Base-by-base conservation (phyloP, 495 filamentous ascomycete species). In the Astrothelium macrocarpum region DNA sequence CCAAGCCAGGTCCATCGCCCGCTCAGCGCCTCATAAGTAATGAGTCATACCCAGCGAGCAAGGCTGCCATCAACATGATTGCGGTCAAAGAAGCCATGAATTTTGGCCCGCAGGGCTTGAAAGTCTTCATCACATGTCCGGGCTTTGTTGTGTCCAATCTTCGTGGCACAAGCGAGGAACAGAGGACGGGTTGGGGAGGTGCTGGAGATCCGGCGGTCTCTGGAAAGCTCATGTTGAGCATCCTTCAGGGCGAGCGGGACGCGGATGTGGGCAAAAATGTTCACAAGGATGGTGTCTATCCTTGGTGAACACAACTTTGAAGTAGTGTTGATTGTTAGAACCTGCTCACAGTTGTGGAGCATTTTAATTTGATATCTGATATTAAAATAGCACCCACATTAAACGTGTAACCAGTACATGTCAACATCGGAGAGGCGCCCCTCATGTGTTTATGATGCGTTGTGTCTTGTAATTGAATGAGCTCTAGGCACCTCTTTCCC, bases 131-230 rank as follows among this genome's bases (percentile, higher is more conserved):
- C 7, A 64, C 45, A 36, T 68, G 65, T 49, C 72, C 72, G 0
- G 72, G 72, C 16, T 70, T 75, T 26, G 76, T 78, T 42, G 64
- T 73, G 32, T 76, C 75, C 9, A 73, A 75, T 42, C 64, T 80
- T 39, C 68, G 75, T 26, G 75, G 75, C 2, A 65, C 62, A 53
- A 68, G 66, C 7, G 75, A 76, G 25, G 68, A 72, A 36, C 46
- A 42, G 12, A 58, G 34, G 36, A 62, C 5, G 26, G 49, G 23
- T 39, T 31, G 61, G 60, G 25, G 61, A 31, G 32, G 59, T 20
- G 65, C 65, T 53, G 65, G 28, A 45, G 43, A 32, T 32, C 60
- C 53, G 16, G 39, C 31, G 31, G 61, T 29, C 32, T 39, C 46
- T 26, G 61, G 36, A 12, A 5, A 46, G 42, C 25, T 31, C 20